These are phyloP conservation scores for Austroboletus niveus DNA, from an alignment of 1,284 basidiomycete genomes.

Conservation along the genomic window DNA sequence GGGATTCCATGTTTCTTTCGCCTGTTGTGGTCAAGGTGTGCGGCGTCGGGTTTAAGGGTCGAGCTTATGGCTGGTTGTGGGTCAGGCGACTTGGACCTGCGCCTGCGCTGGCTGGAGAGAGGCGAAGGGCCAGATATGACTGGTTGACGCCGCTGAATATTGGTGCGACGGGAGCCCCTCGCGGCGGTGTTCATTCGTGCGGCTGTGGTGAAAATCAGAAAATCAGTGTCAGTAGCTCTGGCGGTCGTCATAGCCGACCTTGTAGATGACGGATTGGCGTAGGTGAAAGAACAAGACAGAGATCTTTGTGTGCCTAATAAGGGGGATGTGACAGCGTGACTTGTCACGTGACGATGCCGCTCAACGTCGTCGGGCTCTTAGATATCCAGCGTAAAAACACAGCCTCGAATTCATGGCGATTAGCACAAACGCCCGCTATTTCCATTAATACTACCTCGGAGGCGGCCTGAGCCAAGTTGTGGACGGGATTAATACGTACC, in stretches of 20 bases:
- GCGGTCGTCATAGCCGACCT: constrained; percentile 5
- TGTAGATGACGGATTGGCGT: neutral
- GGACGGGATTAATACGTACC: no score
- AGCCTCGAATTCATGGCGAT: no score
- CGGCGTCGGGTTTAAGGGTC: constrained; percentile 17
- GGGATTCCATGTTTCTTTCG: constrained; percentile 30
- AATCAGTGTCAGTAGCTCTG: neutral
- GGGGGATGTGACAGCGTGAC: constrained; percentile 14
- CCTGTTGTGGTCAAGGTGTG: constrained; percentile 22
- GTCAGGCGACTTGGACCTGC: constrained; percentile 30
- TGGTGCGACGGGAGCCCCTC: constrained; percentile 27
- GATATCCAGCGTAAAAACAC: no score
- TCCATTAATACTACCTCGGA: no score
- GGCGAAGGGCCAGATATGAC: constrained; percentile 18
- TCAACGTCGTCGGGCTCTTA: no score
- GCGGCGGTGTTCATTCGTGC: constrained; percentile 20
- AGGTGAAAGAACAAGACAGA: constrained; percentile 6
- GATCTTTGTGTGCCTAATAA: constrained; percentile 15
- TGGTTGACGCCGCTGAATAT: constrained; percentile 21
- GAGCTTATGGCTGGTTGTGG: constrained; percentile 11
- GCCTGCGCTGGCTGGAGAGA: constrained; percentile 20
- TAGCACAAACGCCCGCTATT: no score
- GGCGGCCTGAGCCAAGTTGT: no score
- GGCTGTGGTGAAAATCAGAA: constrained; percentile 3
- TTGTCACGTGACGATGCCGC: constrained; percentile 11